These are phyloP conservation scores for Colletotrichum phormii DNA, from an alignment of 2,329 filamentous ascomycete species.

Conservation along the genomic window DNA sequence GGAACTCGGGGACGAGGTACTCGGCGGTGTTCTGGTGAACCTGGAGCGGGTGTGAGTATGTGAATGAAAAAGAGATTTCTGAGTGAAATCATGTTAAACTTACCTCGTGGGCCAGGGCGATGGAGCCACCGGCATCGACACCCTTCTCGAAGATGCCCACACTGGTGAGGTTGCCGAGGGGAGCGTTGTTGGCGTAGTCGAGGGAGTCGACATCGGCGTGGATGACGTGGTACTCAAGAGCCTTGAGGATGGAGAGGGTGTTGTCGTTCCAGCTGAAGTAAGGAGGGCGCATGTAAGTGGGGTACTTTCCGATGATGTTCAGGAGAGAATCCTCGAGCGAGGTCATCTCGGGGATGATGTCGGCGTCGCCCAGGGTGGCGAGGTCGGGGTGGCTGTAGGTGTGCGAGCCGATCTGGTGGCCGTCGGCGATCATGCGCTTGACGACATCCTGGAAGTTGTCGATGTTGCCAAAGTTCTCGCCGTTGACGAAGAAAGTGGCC, in stretches of 20 bases:
- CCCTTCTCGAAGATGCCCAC: constrained; percentile 49
- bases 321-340: constrained; percentile 58
- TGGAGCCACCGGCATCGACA: constrained; percentile 42
- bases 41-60: constrained; percentile 38
- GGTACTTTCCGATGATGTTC: constrained; percentile 55
- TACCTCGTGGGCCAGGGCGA: constrained; percentile 58
- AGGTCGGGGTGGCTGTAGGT: constrained; percentile 59
- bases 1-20: constrained; percentile 36
- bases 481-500: constrained; percentile 57
- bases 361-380: constrained; percentile 46
- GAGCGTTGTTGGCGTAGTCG: constrained; percentile 40
- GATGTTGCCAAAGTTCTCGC: constrained; percentile 53
- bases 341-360: constrained; percentile 53
- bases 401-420: constrained; percentile 55
- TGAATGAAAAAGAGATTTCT: constrained; percentile 53
- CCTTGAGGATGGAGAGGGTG: constrained; percentile 31
- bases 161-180: constrained; percentile 44
- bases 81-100: constrained; percentile 40
- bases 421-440: constrained; percentile 53
- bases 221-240: constrained; percentile 34
- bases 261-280: constrained; percentile 45
- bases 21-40: constrained; percentile 38
- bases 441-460: constrained; percentile 54
- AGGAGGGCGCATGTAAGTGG: constrained; percentile 58
- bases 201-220: constrained; percentile 43